Evolutionary conservation across 768 basidiomycete species (phyloP), one percentile per base, ranked within the genome.

Genomic region (Lactifluus pinguis): DNA sequence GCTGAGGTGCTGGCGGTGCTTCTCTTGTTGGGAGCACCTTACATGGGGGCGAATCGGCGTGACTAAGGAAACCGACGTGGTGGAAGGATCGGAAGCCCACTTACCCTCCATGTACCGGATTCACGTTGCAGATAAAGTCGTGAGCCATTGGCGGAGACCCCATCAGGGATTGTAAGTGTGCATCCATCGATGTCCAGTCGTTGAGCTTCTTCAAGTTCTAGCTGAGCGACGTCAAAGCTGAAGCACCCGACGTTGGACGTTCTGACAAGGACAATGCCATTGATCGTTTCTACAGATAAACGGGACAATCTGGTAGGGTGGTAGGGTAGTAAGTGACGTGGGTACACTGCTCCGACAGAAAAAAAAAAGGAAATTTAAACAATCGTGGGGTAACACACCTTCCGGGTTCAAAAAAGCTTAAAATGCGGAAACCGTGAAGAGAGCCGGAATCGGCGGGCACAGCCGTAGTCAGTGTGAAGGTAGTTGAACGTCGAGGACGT

Each of bases 381-480:
- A 10, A 9, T 11, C 10, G 38, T 38, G 38, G 8, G 39, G 17
- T 45, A 8, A 66, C 80, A 53, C 59, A 89, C 89, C 86, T 76
- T 51, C 92, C 92, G 38, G 88, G 87, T n/a, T 78, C 71, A 2
- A 68, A 65, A 47, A 92, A 70, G 36, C 77, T 75, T 38, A 82
- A 74, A 47, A 95, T 81, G 53, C 74, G 79, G 76, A 83, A 89
- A 2, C 91, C 92, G 67, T 84, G 77, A 57, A 92, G 70, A 2
- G 86, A 76, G 1, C 89, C 89, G 59, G 78, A 81, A 67, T 91
- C 89, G 1, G 75, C 68, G 0, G 92, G 90, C 36, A 79, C 76
- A 1, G 84, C 79, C 6, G 86, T 83, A 0, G 90, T 94, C 57
- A 95, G 72, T 1, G 86, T 90, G 69, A 91, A 93, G 2, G 68